Conservation (phyloP, 345 rosid genomes). For the Crucihimalaya himalaica region DNA sequence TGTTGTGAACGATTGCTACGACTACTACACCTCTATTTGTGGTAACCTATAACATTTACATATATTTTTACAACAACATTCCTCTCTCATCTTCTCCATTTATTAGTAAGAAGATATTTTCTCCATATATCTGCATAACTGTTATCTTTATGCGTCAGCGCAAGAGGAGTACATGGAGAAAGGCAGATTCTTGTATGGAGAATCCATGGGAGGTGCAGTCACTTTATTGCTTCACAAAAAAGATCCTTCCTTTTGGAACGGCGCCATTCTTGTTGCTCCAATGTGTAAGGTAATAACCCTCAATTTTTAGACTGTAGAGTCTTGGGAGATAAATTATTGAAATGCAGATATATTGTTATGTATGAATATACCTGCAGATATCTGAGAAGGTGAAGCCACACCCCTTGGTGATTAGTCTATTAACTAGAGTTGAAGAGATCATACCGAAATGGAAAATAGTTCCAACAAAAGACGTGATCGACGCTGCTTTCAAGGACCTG, state of each 20-base stretch:
- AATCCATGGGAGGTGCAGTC: slow-evolving; percentile 99
- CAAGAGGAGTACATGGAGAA: slow-evolving; percentile 71
- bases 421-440: slow-evolving; percentile 79
- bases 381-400: slow-evolving; percentile 99
- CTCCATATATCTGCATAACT: not conserved
- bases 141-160: slow-evolving; percentile 35
- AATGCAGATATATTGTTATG: not conserved
- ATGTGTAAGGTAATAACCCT: slow-evolving; percentile 76
- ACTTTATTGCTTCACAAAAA: slow-evolving; percentile 77
- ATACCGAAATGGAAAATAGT: slow-evolving; percentile 99
- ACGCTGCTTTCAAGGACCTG: slow-evolving; percentile 80
- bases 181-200: slow-evolving; percentile 90
- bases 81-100: not conserved
- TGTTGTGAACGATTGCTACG: slow-evolving; percentile 73
- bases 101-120: not conserved
- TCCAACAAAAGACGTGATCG: slow-evolving; percentile 84
- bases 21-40: slow-evolving; percentile 75
- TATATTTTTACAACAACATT: not conserved
- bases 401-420: slow-evolving; percentile 64
- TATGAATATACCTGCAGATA: slow-evolving; percentile 56
- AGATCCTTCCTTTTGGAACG: slow-evolving; percentile 79
- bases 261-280: slow-evolving; percentile 92
- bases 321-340: not conserved
- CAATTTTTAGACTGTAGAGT: not conserved
- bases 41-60: slow-evolving; percentile 47